phyloP scores from a whole-genome alignment of 2,329 filamentous ascomycete species.

The Xylaria sp. region DNA sequence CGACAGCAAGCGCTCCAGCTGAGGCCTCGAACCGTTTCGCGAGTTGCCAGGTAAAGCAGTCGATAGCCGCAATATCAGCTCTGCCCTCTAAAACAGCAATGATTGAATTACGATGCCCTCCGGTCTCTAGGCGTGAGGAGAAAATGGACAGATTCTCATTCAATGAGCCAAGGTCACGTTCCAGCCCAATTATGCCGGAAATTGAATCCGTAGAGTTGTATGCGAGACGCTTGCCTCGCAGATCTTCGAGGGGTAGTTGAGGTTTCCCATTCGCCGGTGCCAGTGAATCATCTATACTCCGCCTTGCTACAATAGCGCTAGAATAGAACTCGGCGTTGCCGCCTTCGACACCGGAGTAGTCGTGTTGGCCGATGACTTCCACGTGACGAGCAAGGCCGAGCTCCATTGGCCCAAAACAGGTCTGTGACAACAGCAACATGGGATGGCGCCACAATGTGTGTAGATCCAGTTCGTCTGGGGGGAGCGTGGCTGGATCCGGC shows the following conservation, averaged over 20 bases:
- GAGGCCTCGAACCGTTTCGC: conserved; percentile 22
- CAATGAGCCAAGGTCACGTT: conserved; percentile 17
- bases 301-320: conserved; percentile 22
- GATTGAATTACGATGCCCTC: conserved; percentile 25
- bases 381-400: conserved; percentile 20
- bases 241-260: conserved; percentile 2
- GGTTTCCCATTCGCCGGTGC: conserved; percentile 12
- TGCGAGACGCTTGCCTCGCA: conserved; percentile 23
- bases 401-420: conserved; percentile 26
- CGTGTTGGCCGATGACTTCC: conserved; percentile 21
- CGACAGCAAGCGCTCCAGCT: conserved; percentile 4
- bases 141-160: conserved; percentile 15
- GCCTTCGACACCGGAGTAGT: conserved; percentile 24
- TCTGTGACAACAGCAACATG: conserved; percentile 16
- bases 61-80: conserved; percentile 22
- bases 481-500: conserved; percentile 24
- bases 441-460: conserved; percentile 26
- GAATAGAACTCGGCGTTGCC: conserved; percentile 18
- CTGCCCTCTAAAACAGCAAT: conserved; percentile 16
- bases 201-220: conserved; percentile 25
- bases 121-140: conserved; percentile 13
- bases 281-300: background rate
- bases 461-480: conserved; percentile 23
- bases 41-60: conserved; percentile 27
- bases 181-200: conserved; percentile 19